Evolutionary conservation across 805 yeast species (phyloP), one percentile per base, ranked within the genome.

Genomic region (Kurtzmaniella cleridarum): DNA sequence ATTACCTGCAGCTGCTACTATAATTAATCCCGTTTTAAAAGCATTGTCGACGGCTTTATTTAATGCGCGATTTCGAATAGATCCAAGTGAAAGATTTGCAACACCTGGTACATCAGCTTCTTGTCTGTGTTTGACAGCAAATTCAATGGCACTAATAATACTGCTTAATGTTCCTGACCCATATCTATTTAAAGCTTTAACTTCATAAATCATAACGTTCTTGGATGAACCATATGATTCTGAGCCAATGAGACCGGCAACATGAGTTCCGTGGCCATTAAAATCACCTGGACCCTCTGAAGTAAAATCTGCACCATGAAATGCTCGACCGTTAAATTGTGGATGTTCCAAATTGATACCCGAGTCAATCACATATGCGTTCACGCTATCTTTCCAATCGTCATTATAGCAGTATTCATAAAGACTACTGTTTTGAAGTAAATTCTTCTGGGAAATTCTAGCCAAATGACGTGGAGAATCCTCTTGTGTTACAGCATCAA

Each of bases 1-100:
- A 57, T 90, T 90, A 1, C 98, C 98, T 0, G 96, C 96, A 0
- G 96, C 96, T 5, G 73, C 88, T 16, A 82, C 84, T 18, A 84
- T 63, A 1, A 83, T 71, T 28, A 89, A 54, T 0, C 96, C 96
- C 0, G 84, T 71, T 14, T 78, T 74, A 6, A 70, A 71, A 0
- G 95, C 95, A 2, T 88, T 89, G 41, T 75, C 73, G 7, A 89
- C 75, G 0, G 96, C 96, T 15, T 74, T 69, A 51, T 89, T 85
- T 42, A 89, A 67, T 2, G 87, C 73, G 0, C 70, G 51, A 47
- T 83, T 85, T 43, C 72, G 76, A 3, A 74, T 66, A 0, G 96
- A 84, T 0, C 96, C 96, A 8, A 90, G 65, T 1, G 95, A 84
- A 43, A 89, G 61, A 48, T 90, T 89, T 5, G 84, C 90, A 8